phyloP scores from a whole-genome alignment of 805 yeast genomes.

The Wickerhamiella allomyrinae region DNA sequence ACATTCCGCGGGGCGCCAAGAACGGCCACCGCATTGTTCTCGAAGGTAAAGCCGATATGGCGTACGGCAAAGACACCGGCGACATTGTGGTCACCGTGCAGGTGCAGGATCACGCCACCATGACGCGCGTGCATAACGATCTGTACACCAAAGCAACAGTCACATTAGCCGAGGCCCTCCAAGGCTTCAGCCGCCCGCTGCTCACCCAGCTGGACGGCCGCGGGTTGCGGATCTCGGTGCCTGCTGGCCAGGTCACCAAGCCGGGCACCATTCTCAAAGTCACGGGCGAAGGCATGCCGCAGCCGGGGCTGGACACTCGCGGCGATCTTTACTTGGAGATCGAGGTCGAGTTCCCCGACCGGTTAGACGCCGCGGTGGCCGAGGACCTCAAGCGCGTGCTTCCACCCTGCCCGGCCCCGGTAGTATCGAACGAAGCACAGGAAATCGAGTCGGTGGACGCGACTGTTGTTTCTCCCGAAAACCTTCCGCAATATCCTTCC shows the following conservation, averaged over 20 bases:
- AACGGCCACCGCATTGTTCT: constrained; percentile 47
- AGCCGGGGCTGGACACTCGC: constrained; percentile 3
- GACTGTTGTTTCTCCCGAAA: not conserved
- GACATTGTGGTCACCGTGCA: constrained; percentile 54
- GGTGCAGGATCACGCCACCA: constrained; percentile 34
- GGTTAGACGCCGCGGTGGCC: constrained; percentile 8
- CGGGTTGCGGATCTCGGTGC: constrained; percentile 45
- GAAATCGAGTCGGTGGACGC: constrained; percentile 4
- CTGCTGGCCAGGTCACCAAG: constrained; percentile 53
- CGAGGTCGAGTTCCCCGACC: constrained; percentile 14
- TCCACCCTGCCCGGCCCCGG: constrained; percentile 1
- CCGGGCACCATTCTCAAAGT: constrained; percentile 14
- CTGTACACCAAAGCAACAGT: constrained; percentile 45
- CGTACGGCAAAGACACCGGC: constrained; percentile 56
- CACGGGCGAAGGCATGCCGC: constrained; percentile 15
- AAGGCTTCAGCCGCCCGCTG: constrained; percentile 57
- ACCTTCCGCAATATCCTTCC: not conserved
- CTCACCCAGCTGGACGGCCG: constrained; percentile 72
- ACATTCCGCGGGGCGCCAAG: constrained; percentile 56
- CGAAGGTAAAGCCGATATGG: constrained; percentile 64
- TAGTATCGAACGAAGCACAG: not conserved
- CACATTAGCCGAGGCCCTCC: constrained; percentile 66
- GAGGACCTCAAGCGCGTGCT: constrained; percentile 10
- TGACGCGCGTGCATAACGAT: constrained; percentile 49
- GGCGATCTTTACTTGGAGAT: constrained; percentile 16